Evolutionary conservation across 1,284 basidiomycete genomes (phyloP).

Genomic region (Irpex rosettiformis): DNA sequence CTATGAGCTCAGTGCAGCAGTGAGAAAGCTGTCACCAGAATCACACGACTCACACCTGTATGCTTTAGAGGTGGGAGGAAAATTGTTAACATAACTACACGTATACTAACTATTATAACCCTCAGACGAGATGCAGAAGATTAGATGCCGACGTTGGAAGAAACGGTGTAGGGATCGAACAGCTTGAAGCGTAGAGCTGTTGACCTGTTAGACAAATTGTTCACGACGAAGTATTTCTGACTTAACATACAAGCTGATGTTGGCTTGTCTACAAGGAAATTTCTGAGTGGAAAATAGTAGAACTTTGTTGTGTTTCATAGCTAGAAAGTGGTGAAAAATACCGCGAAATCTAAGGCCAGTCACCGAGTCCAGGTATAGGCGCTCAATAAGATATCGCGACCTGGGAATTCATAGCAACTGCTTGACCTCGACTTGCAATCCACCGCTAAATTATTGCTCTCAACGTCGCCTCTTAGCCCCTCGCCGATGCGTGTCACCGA

Average conservation of each 20-base stretch:
- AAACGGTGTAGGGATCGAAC: neutral
- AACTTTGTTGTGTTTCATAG: too few species aligned
- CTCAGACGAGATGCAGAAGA: constrained; percentile 28
- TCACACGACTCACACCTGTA: constrained; percentile 77
- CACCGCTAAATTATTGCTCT: neutral
- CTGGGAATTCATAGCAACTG: too few species aligned
- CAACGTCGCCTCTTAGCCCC: neutral
- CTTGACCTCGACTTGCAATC: neutral
- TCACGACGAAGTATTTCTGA: neutral
- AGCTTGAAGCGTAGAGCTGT: neutral
- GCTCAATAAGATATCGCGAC: too few species aligned
- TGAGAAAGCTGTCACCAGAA: constrained; percentile 67
- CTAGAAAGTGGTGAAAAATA: too few species aligned
- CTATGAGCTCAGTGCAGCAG: constrained; percentile 65
- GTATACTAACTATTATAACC: neutral
- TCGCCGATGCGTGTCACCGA: neutral
- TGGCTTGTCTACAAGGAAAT: too few species aligned
- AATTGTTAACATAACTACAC: neutral
- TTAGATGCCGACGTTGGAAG: constrained; percentile 19
- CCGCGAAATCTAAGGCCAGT: too few species aligned
- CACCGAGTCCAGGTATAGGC: too few species aligned
- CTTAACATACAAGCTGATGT: too few species aligned
- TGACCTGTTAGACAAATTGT: neutral
- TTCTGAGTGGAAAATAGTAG: too few species aligned
- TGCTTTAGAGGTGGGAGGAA: constrained; percentile 60